phyloP scores from a whole-genome alignment of 805 yeast species.

The Saturnispora quitensis region DNA sequence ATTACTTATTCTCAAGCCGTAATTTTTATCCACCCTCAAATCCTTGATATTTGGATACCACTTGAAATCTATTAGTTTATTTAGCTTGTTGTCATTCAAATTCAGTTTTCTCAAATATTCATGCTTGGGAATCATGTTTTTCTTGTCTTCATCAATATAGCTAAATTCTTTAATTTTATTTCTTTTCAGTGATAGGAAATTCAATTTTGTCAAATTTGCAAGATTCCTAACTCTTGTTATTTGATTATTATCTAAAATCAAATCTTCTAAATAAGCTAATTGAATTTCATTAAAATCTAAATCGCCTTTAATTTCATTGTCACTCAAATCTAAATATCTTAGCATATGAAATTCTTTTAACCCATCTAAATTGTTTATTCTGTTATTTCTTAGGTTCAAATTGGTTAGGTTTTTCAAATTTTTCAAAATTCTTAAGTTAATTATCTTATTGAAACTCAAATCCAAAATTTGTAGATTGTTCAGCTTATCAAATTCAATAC shows the following conservation, averaged over 20 bases:
- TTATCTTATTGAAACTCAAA: slow-evolving; percentile 31
- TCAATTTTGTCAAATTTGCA: slow-evolving; percentile 28
- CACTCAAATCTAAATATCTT: slow-evolving; percentile 32
- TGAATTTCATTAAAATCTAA: slow-evolving; percentile 30
- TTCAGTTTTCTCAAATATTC: slow-evolving; percentile 7
- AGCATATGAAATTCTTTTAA: slow-evolving; percentile 33
- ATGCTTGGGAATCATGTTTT: slow-evolving; percentile 27
- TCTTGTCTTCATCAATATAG: slow-evolving; percentile 4
- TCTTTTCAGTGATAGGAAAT: slow-evolving; percentile 34
- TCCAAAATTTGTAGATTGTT: slow-evolving; percentile 35
- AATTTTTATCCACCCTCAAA: slow-evolving; percentile 36
- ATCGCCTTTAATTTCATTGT: slow-evolving; percentile 32
- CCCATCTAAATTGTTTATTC: slow-evolving; percentile 29
- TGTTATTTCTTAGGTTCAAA: slow-evolving; percentile 32
- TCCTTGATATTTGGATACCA: slow-evolving; percentile 33
- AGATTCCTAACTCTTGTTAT: slow-evolving; percentile 29
- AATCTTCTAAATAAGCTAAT: slow-evolving; percentile 34
- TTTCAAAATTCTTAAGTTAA: slow-evolving; percentile 29
- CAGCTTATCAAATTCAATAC: slow-evolving; percentile 31
- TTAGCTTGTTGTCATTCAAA: slow-evolving; percentile 8
- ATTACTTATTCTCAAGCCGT: slow-evolving; percentile 21
- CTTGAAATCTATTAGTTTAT: slow-evolving; percentile 20
- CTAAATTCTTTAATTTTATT: slow-evolving; percentile 29
- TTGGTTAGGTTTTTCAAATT: slow-evolving; percentile 34
- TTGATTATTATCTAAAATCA: slow-evolving; percentile 36